These are phyloP conservation scores for Umbelopsis vinacea DNA, from an alignment of 192 early-diverging fungal genomes.

Conservation along the genomic window DNA sequence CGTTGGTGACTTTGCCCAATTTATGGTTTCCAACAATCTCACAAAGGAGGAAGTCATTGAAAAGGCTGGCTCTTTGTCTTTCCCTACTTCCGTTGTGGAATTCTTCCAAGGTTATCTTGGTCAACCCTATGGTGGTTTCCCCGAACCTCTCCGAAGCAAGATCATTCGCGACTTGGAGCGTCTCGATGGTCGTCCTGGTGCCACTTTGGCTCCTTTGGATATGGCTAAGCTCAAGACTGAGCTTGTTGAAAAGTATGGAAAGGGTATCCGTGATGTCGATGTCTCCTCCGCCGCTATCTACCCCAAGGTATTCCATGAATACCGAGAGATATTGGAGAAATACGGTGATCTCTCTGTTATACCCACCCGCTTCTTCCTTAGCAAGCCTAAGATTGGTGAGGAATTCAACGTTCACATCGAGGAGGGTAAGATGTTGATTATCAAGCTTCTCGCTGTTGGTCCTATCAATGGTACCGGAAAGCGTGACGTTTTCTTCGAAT, in stretches of 20 bases:
- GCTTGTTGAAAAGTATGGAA: constrained; percentile 82
- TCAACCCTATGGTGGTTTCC: constrained; percentile 94
- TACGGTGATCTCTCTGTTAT: constrained; percentile 89
- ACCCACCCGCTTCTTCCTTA: constrained; percentile 91
- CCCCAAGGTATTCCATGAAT: constrained; percentile 92
- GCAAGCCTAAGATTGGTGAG: constrained; percentile 84
- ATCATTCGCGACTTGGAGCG: constrained; percentile 79
- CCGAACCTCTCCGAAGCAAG: constrained; percentile 81
- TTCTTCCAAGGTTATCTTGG: constrained; percentile 98
- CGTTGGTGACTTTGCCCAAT: constrained; percentile 97
- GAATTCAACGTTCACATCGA: constrained; percentile 89
- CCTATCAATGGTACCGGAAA: constrained; percentile 76
- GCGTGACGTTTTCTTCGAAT: constrained; percentile 94
- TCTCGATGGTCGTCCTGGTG: constrained; percentile 88
- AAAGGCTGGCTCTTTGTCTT: constrained; percentile 79
- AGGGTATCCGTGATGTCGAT: constrained; percentile 83
- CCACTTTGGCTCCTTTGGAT: constrained; percentile 78
- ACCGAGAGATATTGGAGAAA: constrained; percentile 67
- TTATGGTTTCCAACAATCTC: constrained; percentile 93
- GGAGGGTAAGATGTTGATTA: constrained; percentile 87
- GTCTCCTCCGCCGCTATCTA: constrained; percentile 90
- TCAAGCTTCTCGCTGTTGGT: constrained; percentile 90
- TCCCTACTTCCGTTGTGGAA: constrained; percentile 93
- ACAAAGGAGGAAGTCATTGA: constrained; percentile 75
- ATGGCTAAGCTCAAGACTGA: constrained; percentile 72